Evolutionary conservation across 495 filamentous ascomycete genomes (phyloP).

Genomic region (Stereocaulon alpinum): DNA sequence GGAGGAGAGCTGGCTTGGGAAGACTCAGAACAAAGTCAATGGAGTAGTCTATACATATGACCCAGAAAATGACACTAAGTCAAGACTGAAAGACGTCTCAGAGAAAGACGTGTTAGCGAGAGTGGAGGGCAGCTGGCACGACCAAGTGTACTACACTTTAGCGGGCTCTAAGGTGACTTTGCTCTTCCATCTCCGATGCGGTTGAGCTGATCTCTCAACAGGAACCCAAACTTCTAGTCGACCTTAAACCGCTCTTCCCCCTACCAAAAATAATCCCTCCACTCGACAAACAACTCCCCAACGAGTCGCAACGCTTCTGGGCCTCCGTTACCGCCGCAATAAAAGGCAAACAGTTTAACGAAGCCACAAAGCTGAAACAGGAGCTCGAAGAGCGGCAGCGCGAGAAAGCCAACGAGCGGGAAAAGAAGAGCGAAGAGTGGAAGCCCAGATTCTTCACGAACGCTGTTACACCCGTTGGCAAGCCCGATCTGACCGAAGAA

Average conservation of each 20-base stretch:
- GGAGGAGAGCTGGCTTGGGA: constrained; percentile 90
- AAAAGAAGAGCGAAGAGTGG: constrained; percentile 56
- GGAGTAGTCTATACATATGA: constrained; percentile 86
- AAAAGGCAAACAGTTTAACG: constrained; percentile 64
- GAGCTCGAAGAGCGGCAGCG: constrained; percentile 88
- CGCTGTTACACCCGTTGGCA: constrained; percentile 60
- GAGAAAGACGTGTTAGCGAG: constrained; percentile 73
- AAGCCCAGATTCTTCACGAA: constrained; percentile 84
- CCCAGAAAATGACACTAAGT: constrained; percentile 65
- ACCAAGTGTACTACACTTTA: constrained; percentile 55
- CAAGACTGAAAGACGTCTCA: constrained; percentile 71
- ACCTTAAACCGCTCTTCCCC: constrained; percentile 69
- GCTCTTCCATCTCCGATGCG: constrained; percentile 3
- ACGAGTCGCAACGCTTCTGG: constrained; percentile 90
- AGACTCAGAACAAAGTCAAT: constrained; percentile 80
- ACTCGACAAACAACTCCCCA: constrained; percentile 61
- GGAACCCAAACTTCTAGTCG: constrained; percentile 68
- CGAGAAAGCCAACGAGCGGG: constrained; percentile 68
- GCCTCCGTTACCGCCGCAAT: constrained; percentile 80
- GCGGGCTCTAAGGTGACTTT: constrained; percentile 36
- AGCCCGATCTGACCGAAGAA: constrained; percentile 69
- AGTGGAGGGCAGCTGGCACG: constrained; percentile 75
- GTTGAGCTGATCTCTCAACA: constrained; percentile 30
- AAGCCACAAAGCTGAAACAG: constrained; percentile 77
- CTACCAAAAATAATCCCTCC: constrained; percentile 71